Evolutionary conservation across 495 filamentous ascomycete species (phyloP).

Genomic region (Umbilicaria muhlenbergii): DNA sequence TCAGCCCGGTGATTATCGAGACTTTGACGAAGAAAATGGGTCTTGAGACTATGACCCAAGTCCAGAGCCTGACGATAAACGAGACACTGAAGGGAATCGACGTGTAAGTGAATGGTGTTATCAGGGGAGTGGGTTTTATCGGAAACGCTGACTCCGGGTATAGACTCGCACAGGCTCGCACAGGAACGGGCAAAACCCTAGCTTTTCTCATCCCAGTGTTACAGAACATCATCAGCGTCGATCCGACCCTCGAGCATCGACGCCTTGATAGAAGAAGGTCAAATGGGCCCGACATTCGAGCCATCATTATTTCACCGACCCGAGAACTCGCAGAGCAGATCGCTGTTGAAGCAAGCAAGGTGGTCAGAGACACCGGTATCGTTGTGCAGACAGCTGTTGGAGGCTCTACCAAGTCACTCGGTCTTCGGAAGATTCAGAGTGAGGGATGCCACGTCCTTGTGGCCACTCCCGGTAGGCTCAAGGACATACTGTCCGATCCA

Average conservation of each 20-base stretch:
- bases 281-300: slow-evolving; percentile 54
- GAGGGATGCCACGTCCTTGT: slow-evolving; percentile 82
- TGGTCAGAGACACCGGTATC: slow-evolving; percentile 51
- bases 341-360: slow-evolving; percentile 58
- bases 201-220: slow-evolving; percentile 67
- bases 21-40: slow-evolving; percentile 60
- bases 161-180: slow-evolving; percentile 78
- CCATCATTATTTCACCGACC: slow-evolving; percentile 86
- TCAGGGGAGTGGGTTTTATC: background rate
- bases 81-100: slow-evolving; percentile 63
- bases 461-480: slow-evolving; percentile 77
- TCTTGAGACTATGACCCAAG: slow-evolving; percentile 77
- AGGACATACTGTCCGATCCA: slow-evolving; percentile 66
- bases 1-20: slow-evolving; percentile 47
- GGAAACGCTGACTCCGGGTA: slow-evolving; percentile 9
- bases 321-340: slow-evolving; percentile 95
- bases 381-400: slow-evolving; percentile 79
- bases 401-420: slow-evolving; percentile 55
- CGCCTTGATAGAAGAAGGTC: slow-evolving; percentile 15
- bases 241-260: slow-evolving; percentile 33
- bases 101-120: slow-evolving; percentile 42
- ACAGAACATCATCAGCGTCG: slow-evolving; percentile 49
- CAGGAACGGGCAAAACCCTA: slow-evolving; percentile 77
- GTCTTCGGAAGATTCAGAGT: slow-evolving; percentile 44
- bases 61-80: slow-evolving; percentile 74